These are phyloP conservation scores for Globisporangium perplexum DNA, from an alignment of 352 stramenopile genomes.

Conservation along the genomic window DNA sequence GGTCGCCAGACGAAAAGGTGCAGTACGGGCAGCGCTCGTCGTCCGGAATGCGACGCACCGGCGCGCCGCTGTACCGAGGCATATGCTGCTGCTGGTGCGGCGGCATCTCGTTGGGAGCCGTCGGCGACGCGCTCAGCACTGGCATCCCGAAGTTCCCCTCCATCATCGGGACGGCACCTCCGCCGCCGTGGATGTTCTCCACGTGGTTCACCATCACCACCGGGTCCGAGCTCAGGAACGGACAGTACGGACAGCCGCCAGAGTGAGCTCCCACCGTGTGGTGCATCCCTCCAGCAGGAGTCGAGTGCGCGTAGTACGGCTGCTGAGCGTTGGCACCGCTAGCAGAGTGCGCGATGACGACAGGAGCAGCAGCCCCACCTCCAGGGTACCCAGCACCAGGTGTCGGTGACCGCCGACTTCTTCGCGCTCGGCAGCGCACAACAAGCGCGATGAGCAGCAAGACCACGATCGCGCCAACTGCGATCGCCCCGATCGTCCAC, in stretches of 20 bases:
- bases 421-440: constrained; percentile 27
- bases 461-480: constrained; percentile 37
- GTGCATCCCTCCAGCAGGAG: constrained; percentile 9
- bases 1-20: constrained; percentile 39
- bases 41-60: constrained; percentile 11
- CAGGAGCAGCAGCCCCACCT: neutral
- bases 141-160: constrained; percentile 13
- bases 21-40: constrained; percentile 64
- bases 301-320: constrained; percentile 16
- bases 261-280: neutral
- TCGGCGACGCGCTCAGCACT: constrained; percentile 8
- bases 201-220: constrained; percentile 69
- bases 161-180: constrained; percentile 10
- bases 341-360: neutral
- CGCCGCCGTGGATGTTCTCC: constrained; percentile 31
- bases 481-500: constrained; percentile 49
- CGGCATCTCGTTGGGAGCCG: neutral
- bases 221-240: constrained; percentile 35
- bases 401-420: constrained; percentile 11
- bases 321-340: neutral
- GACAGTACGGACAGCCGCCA: constrained; percentile 56
- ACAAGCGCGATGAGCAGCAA: constrained; percentile 34
- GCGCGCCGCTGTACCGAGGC: constrained; percentile 1
- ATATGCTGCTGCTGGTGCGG: neutral
- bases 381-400: constrained; percentile 6